Evolutionary conservation across 1,284 basidiomycete genomes (phyloP), one percentile per base, ranked within the genome.

Genomic region (Heliocybe sulcata): DNA sequence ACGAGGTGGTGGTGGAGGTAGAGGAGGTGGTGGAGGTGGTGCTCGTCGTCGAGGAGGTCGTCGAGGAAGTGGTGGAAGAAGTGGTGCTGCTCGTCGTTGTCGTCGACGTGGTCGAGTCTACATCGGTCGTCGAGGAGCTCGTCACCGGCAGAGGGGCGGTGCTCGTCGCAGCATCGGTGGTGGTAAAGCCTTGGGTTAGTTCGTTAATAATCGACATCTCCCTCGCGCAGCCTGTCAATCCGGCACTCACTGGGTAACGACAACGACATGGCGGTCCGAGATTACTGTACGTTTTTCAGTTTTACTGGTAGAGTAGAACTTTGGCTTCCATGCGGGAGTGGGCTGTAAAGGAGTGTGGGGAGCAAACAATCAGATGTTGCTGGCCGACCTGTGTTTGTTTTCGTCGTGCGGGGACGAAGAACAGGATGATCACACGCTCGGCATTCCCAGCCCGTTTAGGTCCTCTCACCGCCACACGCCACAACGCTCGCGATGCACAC

Each of bases 51-150:
- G 47, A 12, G 20, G 57, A 54, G 0, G 55, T 52, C 19, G 56
- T 47, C 50, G 57, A n/a, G 20, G 58, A 55, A 26, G 50, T 57
- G 19, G 11, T 49, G 12, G 4, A 9, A 8, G 51, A 9, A 25
- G 1, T 25, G 16, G 52, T 38, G 16, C 55, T 49, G 35, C 16
- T 25, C 42, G 45, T 54, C 16, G 55, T 54, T 2, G 60, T 45
- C 16, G 61, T 53, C 19, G 50, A 52, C 1, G 55, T 3, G n/a
- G 60, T 26, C 0, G 60, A 26, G 48, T n/a, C n/a, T n/a, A n/a
- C n/a, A n/a, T n/a, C n/a, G n/a, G 61, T 50, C n/a, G 56, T 27
- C 11, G 62, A 38, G 4, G 59, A 20, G 2, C 63, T 29, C 9
- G 57, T 55, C 23, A 35, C 33, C 6, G 63, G 35, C 0, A 59